Evolutionary conservation across 1,284 basidiomycete species (phyloP), one percentile per base, ranked within the genome.

Genomic region (Dichomitus squalens): DNA sequence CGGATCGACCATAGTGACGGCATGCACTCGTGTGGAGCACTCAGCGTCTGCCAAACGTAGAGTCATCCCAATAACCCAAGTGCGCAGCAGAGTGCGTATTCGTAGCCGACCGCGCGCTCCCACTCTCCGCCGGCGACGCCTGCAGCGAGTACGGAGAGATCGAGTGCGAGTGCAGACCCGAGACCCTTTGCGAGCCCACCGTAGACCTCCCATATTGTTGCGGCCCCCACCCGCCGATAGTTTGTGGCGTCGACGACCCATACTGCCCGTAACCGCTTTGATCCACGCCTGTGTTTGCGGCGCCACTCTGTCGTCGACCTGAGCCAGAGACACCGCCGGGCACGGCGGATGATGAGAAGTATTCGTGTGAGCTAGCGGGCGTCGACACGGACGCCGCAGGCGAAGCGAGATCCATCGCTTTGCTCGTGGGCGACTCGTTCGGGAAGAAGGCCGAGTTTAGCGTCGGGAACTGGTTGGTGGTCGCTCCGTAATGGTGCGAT

Each of bases 381-480:
- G 64, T 57, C 5, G 66, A 50, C 18, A 65, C 56, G n/a, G n/a
- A n/a, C 7, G 66, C 54, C 20, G 65, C 60, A 25, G 71, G 64
- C 46, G 77, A 69, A 20, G 50, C 48, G 34, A 61, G 47, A 44
- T 69, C 68, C 31, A 59, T 56, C 38, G 47, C 56, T 36, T 65
- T 55, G 53, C 62, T 54, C 41, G 62, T 46, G 49, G 71, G 71
- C 47, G 70, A 66, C 58, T 72, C 49, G 27, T 57, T 64, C 54
- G 55, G 82, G 77, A 71, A 79, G 69, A 79, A 83, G 6, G 80
- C 73, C 20, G 81, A 74, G 20, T 68, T 66, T 39, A 75, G 69
- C 21, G 73, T 73, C 44, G 72, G 73, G 59, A 72, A 71, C 29
- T 67, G 62, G 31, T 60, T 63, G 49, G 57, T 50, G 21, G n/a